Conservation (phyloP, 2,329 filamentous ascomycete species). For the Endoconidiophora laricicola region DNA sequence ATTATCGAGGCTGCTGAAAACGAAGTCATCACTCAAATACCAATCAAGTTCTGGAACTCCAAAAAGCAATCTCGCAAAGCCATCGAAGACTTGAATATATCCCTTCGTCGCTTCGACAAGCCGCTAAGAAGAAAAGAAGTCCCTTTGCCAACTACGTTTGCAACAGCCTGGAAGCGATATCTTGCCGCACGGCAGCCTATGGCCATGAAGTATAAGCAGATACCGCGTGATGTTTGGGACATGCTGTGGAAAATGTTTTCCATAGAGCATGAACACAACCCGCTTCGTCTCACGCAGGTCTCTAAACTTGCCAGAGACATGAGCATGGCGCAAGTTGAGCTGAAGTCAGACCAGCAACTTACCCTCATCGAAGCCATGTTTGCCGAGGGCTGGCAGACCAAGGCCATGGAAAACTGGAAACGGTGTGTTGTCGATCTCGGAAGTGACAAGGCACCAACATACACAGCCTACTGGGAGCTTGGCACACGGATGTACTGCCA, state of each 20-base stretch:
- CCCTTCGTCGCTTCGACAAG: constrained; percentile 12
- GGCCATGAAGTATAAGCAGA: constrained; percentile 29
- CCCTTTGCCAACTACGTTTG: constrained; percentile 21
- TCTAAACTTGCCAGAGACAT: constrained; percentile 50
- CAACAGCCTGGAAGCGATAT: constrained; percentile 33
- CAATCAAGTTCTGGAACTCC: not conserved
- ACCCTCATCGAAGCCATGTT: constrained; percentile 54
- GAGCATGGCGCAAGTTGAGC: constrained; percentile 35
- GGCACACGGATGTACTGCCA: constrained; percentile 49
- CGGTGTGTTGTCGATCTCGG: constrained; percentile 37
- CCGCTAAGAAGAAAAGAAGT: constrained; percentile 6
- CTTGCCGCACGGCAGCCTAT: constrained; percentile 28
- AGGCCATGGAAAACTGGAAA: constrained; percentile 49
- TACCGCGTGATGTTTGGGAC: constrained; percentile 47
- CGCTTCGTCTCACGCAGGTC: constrained; percentile 43
- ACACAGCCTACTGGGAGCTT: constrained; percentile 42
- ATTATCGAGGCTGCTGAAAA: constrained; percentile 11
- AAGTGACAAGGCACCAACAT: constrained; percentile 25
- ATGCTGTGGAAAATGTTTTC: constrained; percentile 48
- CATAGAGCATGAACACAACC: constrained; percentile 30
- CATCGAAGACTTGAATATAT: constrained; percentile 9
- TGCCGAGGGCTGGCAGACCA: constrained; percentile 39
- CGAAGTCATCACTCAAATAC: constrained; percentile 7
- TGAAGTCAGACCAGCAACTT: constrained; percentile 43
- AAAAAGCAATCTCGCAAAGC: not conserved